These are phyloP conservation scores for Dothiorella sarmentorum DNA, from an alignment of 2,329 filamentous ascomycete species.

Conservation along the genomic window DNA sequence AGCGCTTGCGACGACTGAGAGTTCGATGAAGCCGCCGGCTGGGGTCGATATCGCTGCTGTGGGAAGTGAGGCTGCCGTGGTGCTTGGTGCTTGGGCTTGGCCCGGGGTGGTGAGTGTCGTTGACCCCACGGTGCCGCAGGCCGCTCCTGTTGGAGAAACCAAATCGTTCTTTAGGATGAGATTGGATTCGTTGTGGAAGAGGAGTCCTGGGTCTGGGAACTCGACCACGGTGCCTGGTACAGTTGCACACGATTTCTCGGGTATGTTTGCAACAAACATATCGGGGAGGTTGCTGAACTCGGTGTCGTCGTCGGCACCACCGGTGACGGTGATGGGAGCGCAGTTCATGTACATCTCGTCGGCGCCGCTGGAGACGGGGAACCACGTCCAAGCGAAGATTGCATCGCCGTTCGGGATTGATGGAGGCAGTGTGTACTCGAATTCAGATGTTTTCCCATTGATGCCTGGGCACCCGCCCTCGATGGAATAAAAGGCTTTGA, in stretches of 20 bases:
- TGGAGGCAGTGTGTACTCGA: too few relatives aligned
- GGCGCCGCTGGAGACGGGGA: conserved; percentile 73
- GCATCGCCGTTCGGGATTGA: conserved; percentile 72
- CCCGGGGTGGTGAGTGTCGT: conserved; percentile 38
- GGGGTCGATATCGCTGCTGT: too few relatives aligned
- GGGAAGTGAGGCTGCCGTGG: not conserved
- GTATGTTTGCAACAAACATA: conserved; percentile 71
- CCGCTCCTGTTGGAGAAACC: too few relatives aligned
- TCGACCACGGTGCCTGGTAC: too few relatives aligned
- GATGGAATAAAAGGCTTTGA: conserved; percentile 87
- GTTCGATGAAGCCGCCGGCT: not conserved
- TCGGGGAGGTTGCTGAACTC: conserved; percentile 63
- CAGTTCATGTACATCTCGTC: conserved; percentile 98
- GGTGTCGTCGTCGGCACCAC: conserved; percentile 48
- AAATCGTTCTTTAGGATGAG: conserved; percentile 9
- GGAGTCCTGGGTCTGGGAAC: not conserved
- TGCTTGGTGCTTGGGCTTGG: conserved; percentile 41
- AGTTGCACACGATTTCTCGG: too few relatives aligned
- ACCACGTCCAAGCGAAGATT: conserved; percentile 88
- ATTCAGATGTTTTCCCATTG: too few relatives aligned
- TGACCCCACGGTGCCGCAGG: conserved; percentile 38
- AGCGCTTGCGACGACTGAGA: conserved; percentile 36
- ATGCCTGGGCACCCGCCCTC: conserved; percentile 79
- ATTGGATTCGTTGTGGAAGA: not conserved
- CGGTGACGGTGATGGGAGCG: conserved; percentile 65